Evolutionary conservation across 2,329 filamentous ascomycete genomes (phyloP).

Genomic region (Talaromyces piceae): DNA sequence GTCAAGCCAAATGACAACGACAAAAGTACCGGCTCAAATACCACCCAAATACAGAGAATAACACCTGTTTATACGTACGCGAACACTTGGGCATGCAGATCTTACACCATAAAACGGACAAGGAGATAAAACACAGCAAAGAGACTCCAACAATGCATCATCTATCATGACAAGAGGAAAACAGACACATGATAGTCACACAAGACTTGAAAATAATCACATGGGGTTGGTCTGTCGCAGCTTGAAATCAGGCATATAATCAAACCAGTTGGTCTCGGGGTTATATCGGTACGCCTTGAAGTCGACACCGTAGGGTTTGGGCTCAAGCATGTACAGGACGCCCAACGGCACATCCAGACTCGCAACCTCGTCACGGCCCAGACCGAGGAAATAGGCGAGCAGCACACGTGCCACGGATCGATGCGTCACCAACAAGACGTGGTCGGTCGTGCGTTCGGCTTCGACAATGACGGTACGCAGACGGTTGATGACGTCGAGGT

Average conservation of each 20-base stretch:
- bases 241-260: conserved; percentile 77
- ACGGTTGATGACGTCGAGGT: conserved; percentile 93
- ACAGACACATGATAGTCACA: neutral
- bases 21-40: no score
- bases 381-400: conserved; percentile 92
- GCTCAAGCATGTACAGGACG: conserved; percentile 90
- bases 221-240: conserved; percentile 43
- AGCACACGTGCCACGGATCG: conserved; percentile 86
- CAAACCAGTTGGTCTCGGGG: conserved; percentile 67
- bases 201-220: neutral
- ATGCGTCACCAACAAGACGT: conserved; percentile 86
- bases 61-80: no score
- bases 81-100: no score
- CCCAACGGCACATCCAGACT: conserved; percentile 90
- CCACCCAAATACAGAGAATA: no score
- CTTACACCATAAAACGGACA: no score
- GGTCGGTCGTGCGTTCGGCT: conserved; percentile 93
- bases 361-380: conserved; percentile 84
- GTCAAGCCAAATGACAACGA: no score
- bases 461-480: conserved; percentile 93
- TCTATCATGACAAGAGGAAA: neutral
- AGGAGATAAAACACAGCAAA: neutral
- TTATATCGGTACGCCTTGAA: conserved; percentile 95
- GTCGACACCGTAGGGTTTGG: conserved; percentile 94
- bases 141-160: neutral